These are phyloP conservation scores for Clavispora santaluciae DNA, from an alignment of 805 yeast genomes.

Conservation along the genomic window DNA sequence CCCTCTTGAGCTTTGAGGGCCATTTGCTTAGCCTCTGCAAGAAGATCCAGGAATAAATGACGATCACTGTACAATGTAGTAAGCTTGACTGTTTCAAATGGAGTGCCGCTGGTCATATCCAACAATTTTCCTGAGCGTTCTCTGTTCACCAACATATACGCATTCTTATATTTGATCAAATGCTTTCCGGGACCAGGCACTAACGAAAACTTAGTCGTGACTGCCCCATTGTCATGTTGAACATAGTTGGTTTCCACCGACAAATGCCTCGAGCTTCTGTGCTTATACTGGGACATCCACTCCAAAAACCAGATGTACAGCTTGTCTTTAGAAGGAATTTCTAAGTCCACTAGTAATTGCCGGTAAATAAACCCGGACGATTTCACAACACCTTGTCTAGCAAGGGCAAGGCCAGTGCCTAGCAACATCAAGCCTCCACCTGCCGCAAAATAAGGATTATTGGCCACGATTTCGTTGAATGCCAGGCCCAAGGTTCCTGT, in stretches of 20 bases:
- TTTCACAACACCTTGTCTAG: conserved; percentile 62
- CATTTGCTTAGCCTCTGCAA: conserved; percentile 77
- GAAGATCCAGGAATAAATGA: conserved; percentile 58
- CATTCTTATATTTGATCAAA: conserved; percentile 76
- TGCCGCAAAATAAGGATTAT: conserved; percentile 95
- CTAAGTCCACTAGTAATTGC: conserved; percentile 84
- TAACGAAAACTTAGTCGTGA: conserved; percentile 77
- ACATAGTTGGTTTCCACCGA: conserved; percentile 83
- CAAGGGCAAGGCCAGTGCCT: conserved; percentile 83
- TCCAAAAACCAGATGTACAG: conserved; percentile 92
- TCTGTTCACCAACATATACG: conserved; percentile 81
- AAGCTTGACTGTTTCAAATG: conserved; percentile 92
- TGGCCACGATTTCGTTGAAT: conserved; percentile 50
- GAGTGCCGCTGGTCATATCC: conserved; percentile 87
- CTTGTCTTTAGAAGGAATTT: conserved; percentile 88
- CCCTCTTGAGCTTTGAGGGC: conserved; percentile 86
- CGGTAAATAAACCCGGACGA: conserved; percentile 68
- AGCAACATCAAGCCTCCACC: conserved; percentile 96
- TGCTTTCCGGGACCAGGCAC: conserved; percentile 99
- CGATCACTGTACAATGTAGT: conserved; percentile 87
- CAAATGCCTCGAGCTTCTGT: conserved; percentile 73
- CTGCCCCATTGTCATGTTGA: conserved; percentile 91
- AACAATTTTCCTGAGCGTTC: conserved; percentile 87
- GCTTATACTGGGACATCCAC: conserved; percentile 87
- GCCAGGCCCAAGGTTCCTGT: conserved; percentile 33